These are phyloP conservation scores for Erysimum pusillum DNA, from an alignment of 441 rosid species.

Conservation along the genomic window DNA sequence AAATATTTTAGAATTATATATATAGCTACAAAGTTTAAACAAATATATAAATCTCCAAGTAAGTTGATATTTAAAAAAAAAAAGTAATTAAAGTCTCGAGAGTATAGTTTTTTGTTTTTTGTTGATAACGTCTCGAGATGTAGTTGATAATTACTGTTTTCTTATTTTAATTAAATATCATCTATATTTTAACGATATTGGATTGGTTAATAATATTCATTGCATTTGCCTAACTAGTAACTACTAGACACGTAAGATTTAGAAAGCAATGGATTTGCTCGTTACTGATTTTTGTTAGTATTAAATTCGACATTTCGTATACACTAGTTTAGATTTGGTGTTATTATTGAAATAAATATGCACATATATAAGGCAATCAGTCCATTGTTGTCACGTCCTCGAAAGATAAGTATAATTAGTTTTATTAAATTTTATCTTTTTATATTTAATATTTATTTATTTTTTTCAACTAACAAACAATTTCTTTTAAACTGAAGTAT, in stretches of 20 bases:
- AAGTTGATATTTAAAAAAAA: background rate
- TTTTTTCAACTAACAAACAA: background rate
- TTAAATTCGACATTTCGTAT: slow-evolving; percentile 22
- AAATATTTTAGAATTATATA: too few species aligned
- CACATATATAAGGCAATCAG: background rate
- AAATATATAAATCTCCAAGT: background rate
- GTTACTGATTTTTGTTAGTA: slow-evolving; percentile 11
- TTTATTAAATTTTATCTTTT: background rate
- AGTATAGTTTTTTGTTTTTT: background rate
- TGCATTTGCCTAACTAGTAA: slow-evolving; percentile 32
- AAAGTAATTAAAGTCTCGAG: background rate
- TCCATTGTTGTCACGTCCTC: slow-evolving; percentile 26
- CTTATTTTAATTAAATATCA: background rate
- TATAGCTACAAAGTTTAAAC: too few species aligned
- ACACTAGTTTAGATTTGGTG: background rate
- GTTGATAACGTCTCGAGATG: slow-evolving; percentile 15
- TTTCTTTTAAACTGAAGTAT: background rate
- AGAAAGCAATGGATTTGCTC: background rate
- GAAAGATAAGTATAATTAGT: background rate
- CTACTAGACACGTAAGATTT: slow-evolving; percentile 32
- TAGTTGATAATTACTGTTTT: slow-evolving; percentile 33
- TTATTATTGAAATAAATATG: slow-evolving; percentile 14
- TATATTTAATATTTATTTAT: background rate
- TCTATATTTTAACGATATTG: background rate
- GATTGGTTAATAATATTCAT: slow-evolving; percentile 11